A percentile compares a stretch with the other conserved stretches of the same genome.
phyloP scores from a whole-genome alignment of 768 basidiomycete genomes.

The Vishniacozyma victoriae region DNA sequence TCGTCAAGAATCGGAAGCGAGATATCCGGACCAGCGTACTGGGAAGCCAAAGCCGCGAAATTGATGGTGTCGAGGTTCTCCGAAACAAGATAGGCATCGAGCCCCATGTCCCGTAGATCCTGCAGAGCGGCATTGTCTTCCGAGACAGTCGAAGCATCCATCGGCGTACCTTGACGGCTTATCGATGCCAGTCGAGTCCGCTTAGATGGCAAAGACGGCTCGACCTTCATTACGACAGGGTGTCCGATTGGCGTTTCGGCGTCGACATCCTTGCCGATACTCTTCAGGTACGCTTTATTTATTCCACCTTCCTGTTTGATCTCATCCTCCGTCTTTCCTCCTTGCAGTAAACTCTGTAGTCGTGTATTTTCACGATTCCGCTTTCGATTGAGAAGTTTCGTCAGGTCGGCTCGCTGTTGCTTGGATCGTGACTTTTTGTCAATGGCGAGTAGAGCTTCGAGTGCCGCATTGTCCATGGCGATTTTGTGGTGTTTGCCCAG shows the following conservation, averaged over 20 bases:
- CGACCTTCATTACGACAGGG: too few relatives aligned
- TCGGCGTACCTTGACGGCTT: not conserved
- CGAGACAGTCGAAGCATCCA: too few relatives aligned
- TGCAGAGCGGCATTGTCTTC: too few relatives aligned
- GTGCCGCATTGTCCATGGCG: conserved; percentile 1
- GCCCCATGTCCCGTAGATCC: too few relatives aligned
- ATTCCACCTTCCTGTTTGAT: conserved; percentile 19
- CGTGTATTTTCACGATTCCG: conserved; percentile 14
- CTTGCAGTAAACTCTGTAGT: conserved; percentile 10
- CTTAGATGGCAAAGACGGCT: too few relatives aligned
- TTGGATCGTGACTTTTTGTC: conserved; percentile 2
- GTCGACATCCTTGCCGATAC: too few relatives aligned
- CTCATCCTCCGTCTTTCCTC: conserved; percentile 19
- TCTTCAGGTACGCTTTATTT: conserved; percentile 6
- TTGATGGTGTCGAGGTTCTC: too few relatives aligned
- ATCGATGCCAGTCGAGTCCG: not conserved
- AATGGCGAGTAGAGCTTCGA: not conserved
- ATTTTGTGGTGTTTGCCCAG: conserved; percentile 6
- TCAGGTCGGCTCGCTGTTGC: conserved; percentile 1
- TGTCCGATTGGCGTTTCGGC: too few relatives aligned
- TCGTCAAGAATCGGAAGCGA: too few relatives aligned
- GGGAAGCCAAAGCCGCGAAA: too few relatives aligned
- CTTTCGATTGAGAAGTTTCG: conserved; percentile 7
- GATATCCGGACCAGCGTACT: too few relatives aligned
- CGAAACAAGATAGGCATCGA: too few relatives aligned